These are phyloP conservation scores for Desmodesmus armatus DNA, from an alignment of 139 green algal species.

Conservation along the genomic window DNA sequence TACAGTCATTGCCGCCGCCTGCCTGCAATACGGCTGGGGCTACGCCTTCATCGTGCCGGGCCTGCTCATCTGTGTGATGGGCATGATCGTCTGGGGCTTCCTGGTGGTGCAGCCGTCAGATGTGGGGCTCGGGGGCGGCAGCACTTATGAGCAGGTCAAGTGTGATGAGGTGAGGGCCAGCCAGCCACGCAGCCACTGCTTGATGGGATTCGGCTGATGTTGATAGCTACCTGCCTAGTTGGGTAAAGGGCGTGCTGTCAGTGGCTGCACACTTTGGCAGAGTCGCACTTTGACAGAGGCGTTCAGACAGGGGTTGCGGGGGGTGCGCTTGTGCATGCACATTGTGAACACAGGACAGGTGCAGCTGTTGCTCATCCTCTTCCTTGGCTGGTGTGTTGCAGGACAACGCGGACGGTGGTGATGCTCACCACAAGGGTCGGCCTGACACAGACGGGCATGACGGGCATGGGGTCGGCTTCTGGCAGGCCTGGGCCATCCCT, in stretches of 20 bases:
- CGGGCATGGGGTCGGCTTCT: slow-evolving; percentile 82
- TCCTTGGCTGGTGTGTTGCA: not conserved
- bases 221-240: no score
- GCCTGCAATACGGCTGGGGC: slow-evolving; percentile 89
- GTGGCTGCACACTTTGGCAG: no score
- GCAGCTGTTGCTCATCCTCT: not conserved
- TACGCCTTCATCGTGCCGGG: slow-evolving; percentile 91
- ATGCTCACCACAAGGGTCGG: slow-evolving; percentile 45
- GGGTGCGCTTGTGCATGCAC: no score
- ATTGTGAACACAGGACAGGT: no score
- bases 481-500: slow-evolving; percentile 89
- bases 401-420: slow-evolving; percentile 29
- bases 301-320: no score
- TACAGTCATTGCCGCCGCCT: slow-evolving; percentile 79
- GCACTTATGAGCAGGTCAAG: slow-evolving; percentile 46
- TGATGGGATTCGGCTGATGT: no score
- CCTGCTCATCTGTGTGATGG: slow-evolving; percentile 63
- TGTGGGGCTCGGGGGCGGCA: slow-evolving; percentile 61
- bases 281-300: no score
- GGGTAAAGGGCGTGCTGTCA: no score
- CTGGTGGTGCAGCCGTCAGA: slow-evolving; percentile 89
- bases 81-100: slow-evolving; percentile 76
- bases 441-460: not conserved
- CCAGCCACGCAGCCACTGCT: no score
- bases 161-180: no score